Base-by-base conservation (phyloP, 2,329 filamentous ascomycete genomes). In the Ceratocystis diversiconidia region DNA sequence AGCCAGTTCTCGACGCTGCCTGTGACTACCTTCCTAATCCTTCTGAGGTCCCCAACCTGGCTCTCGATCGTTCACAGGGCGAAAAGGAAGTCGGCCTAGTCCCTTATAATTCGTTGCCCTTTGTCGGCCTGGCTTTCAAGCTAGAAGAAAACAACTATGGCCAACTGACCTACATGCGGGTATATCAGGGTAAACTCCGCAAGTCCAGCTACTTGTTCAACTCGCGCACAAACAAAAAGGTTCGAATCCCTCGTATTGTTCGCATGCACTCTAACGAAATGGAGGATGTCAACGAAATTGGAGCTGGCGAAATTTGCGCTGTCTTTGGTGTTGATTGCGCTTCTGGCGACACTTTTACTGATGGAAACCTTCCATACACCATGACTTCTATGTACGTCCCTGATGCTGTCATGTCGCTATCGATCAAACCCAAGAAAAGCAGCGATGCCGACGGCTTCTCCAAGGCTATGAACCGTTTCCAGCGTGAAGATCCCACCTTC, bases 191-290 rank as follows among this genome's bases (percentile, higher is more conserved):
- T 70, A 86, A 86, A 25, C 79, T 99, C 68, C 87, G 81, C 74
- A 97, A 96, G 81, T 90, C 92, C 62, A 83, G 87, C 73, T 90
- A 92, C 74, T 85, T 99, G 65, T 96, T 87, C 83, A 99, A 97
- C 76, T 92, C 92, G 7, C 86, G 92, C 71, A 95, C 85, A 69
- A 89, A 92, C 76, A 96, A 96, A 82, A 96, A 92, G 80, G 88
- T 99, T 74, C 92, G 95, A 77, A 87, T 99, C 66, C 94, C 94
- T 22, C 89, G 92, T 73, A 97, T 99, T 72, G 94, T 99, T 69
- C 90, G 94, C 69, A 99, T 99, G 94, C 94, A 99, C 80, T 96
- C 92, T 59, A 96, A 97, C 74, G 94, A 99, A 73, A 96, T 99
- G 92, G 94, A 99, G 76, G 94, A 99, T 73, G 90, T 96, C 36